Base-by-base conservation (phyloP, 2,329 filamentous ascomycete species). In the Aspergillus pseudotamarii region DNA sequence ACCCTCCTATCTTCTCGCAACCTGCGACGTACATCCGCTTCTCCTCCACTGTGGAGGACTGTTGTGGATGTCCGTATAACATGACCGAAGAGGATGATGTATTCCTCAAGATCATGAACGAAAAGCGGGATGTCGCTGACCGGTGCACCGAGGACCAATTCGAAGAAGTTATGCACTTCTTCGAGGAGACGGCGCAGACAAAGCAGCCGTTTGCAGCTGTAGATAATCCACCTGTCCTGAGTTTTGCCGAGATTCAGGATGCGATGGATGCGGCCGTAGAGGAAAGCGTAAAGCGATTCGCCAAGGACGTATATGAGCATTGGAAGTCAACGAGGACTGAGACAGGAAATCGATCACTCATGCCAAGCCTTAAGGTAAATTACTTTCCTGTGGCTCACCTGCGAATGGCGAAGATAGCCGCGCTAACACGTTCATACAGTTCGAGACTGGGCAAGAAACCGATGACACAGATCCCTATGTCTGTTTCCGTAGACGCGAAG, bases 391-490 rank as follows among this genome's bases (percentile, higher is more conserved):
- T 38, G 19, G 21, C 19, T 36, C 19, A 32, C n/a, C 14, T 28
- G 32, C 16, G 9, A 19, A 34, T 30, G 41, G 5, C 38, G 38
- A 32, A 32, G 8, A 10, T 16, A 38, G 23, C 10, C 50, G 54
- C 57, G 60, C 71, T 74, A 60, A 73, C 68, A 23, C 6, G 19
- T 45, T 46, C 56, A 19, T 46, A 59, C 72, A 84, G 82, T 95
- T 97, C 69, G 95, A 99, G 81, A 96, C 90, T 54, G 93, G 95
- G 67, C 91, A 93, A 75, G 94, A 98, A 68, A 96, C 90, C 65
- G 95, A 99, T 78, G 95, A 99, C 76, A 88, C 92, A 72, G 95
- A 99, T 79, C 95, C 95, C 56, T 99, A 97, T 80, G 94, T 99
- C 73, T 99, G 95, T 80, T 99, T 99, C 86, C 89, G 95, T 75